These are phyloP conservation scores for Blastobotrys illinoisensis DNA, from an alignment of 1,139 yeast genomes.

Conservation along the genomic window DNA sequence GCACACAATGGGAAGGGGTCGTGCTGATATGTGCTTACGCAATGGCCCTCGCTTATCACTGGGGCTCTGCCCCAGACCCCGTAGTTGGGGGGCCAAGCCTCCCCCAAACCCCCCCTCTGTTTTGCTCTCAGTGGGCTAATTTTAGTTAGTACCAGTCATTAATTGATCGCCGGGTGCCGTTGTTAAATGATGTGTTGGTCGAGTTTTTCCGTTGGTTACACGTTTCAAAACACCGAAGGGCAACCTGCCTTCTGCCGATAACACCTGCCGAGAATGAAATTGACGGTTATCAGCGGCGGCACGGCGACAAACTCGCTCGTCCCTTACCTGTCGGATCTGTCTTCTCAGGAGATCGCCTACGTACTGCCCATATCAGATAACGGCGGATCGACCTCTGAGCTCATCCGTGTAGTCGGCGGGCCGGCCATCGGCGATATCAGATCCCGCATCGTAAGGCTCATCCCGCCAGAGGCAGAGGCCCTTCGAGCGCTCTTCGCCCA, in stretches of 20 bases:
- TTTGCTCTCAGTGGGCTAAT: too few relatives aligned
- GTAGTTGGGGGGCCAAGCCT: too few relatives aligned
- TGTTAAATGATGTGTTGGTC: too few relatives aligned
- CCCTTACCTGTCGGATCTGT: slow-evolving; percentile 40
- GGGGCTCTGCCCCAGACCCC: too few relatives aligned
- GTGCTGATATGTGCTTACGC: not conserved
- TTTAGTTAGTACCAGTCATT: too few relatives aligned
- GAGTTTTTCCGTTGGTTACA: not conserved
- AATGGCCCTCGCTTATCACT: too few relatives aligned
- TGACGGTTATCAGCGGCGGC: slow-evolving; percentile 55
- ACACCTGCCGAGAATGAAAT: too few relatives aligned
- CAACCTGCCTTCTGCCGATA: too few relatives aligned
- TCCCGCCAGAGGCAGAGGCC: slow-evolving; percentile 39
- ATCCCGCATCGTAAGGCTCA: slow-evolving; percentile 70
- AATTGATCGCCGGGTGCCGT: too few relatives aligned
- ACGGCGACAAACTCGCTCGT: slow-evolving; percentile 69
- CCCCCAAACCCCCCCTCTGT: too few relatives aligned
- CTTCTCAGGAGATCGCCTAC: slow-evolving; percentile 46
- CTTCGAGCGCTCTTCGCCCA: slow-evolving; percentile 46
- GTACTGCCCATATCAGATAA: slow-evolving; percentile 84
- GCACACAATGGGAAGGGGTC: not conserved
- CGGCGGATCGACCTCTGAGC: slow-evolving; percentile 92
- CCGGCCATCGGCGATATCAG: slow-evolving; percentile 94
- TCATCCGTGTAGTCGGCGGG: slow-evolving; percentile 85
- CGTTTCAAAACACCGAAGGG: too few relatives aligned